Conservation (phyloP, 202 grass and related monocot species). For the Dendrocalamus latiflorus region DNA sequence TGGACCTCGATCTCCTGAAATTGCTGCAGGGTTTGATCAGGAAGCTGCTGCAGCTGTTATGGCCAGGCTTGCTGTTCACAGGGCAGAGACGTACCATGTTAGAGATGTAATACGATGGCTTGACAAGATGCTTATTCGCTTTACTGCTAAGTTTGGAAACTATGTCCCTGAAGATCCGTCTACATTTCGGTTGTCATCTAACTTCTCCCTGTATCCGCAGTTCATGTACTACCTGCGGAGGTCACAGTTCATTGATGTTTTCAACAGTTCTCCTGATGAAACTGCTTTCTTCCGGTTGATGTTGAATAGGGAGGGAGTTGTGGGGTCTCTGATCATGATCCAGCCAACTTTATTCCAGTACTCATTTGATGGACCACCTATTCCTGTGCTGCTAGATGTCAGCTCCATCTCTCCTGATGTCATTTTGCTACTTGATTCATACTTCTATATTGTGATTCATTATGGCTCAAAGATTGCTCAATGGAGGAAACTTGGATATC, state of each 20-base stretch:
- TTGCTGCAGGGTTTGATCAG: conserved; percentile 83
- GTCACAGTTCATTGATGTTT: conserved; percentile 97
- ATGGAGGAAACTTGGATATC: conserved; percentile 93
- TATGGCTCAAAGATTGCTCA: conserved; percentile 97
- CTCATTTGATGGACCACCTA: conserved; percentile 94
- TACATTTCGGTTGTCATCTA: conserved; percentile 81
- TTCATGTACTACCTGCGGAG: conserved; percentile 95
- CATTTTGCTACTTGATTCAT: conserved; percentile 95
- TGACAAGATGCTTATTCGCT: conserved; percentile 98
- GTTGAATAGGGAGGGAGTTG: conserved; percentile 93
- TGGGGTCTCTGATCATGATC: no score
- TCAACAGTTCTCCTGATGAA: conserved; percentile 92
- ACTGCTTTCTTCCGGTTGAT: conserved; percentile 94
- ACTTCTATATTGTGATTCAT: conserved; percentile 91
- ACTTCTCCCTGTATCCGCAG: conserved; percentile 90
- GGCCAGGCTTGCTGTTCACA: conserved; percentile 82
- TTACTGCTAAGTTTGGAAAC: conserved; percentile 95
- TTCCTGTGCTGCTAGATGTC: conserved; percentile 90
- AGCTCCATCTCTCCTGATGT: conserved; percentile 90
- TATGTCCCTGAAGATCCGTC: conserved; percentile 92
- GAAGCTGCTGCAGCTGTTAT: conserved; percentile 91
- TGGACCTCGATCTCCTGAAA: conserved; percentile 62
- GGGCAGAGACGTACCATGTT: conserved; percentile 78
- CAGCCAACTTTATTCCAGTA: no score
- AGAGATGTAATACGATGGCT: conserved; percentile 96